Base-by-base conservation (phyloP, 2,329 filamentous ascomycete genomes). In the Microdochium paspali region DNA sequence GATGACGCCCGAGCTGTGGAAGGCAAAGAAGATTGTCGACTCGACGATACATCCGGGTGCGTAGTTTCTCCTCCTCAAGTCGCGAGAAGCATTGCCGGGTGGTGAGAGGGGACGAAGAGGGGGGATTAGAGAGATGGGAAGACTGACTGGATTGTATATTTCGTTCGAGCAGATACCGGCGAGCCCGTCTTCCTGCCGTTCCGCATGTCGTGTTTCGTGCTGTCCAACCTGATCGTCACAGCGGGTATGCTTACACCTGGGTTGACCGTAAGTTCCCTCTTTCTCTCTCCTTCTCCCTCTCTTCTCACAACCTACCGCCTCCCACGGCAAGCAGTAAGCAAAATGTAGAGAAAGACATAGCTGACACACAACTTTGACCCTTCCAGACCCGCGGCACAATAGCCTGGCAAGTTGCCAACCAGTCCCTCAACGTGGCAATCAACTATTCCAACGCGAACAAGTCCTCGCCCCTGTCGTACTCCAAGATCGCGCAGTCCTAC, bases 391-490 rank as follows among this genome's bases (percentile, higher is more conserved):
- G 79, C 39, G 93, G 91, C 46, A 96, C 89, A 4, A 75, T 97
- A 31, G 84, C 85, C 55, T 98, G 93, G 93, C 93, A 98, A 70
- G 81, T 96, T 49, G 81, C 87, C 56, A 98, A 98, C 69, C 93
- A 98, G 72, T 96, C 90, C 12, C 84, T 98, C 58, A 98, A 98
- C 65, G 93, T 98, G 24, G 91, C 89, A 56, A 91, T 98, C 76
- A 98, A 98, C 77, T 90, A 82, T 64, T 87, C 91, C 62, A 98
- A 98, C 66, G 89, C 91, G 53, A 98, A 98, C 78, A 98, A 98
- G 68, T 95, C 90, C 32, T 90, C 89, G 3, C 89, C 91, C 1
- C 78, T 97, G 53, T 86, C 87, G 20, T 85, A 81, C 50, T 79
- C 80, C 21, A 87, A 88, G 56, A 83, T 98, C 52, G 79, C 84